Evolutionary conservation across 768 basidiomycete species (phyloP), one percentile per base, ranked within the genome.

Genomic region (Tricholomella constricta): DNA sequence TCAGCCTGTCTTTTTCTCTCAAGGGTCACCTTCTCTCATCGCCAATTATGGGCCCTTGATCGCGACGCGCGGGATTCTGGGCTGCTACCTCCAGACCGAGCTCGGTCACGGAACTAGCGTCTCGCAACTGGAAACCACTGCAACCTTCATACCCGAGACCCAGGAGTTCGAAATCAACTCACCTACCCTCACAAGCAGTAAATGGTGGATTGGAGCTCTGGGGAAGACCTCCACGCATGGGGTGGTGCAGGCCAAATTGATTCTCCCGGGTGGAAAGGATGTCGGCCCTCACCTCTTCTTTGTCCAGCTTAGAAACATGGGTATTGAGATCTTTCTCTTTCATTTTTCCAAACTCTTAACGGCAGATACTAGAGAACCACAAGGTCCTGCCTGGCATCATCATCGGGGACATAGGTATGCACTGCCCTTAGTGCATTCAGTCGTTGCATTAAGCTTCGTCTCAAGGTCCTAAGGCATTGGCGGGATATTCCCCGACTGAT

Each of bases 201-300:
- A 92, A 64, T 92, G 89, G 88, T 92, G 89, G 90, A 80, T 88
- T 48, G 89, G 89, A 7, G 85, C 76, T 5, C 70, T 88, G 12
- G 89, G 83, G 0, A 85, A 83, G 69, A 85, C 84, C 0, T 81
- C 89, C 0, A 89, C 88, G 0, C 88, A 90, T 63, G 87, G 87
- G 4, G 78, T 88, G 12, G 80, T 91, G 0, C 88, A 90, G 65
- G 89, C 90, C 3, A 84, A 86, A 64, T 72, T 92, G 9, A 81
- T 88, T 32, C 71, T 90, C 0, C 83, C 85, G 0, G 75, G 68
- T 1, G 84, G 80, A 15, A 74, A 78, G 62, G 80, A 84, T 58
- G 66, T 81, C 46, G 89, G 89, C 0, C 88, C 88, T 2, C 88
- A 91, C 68, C 70, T 91, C 37, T 91, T 92, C 69, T 78, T 91